Base-by-base conservation (phyloP, 768 basidiomycete species). In the Sporobolomyces pararoseus region DNA sequence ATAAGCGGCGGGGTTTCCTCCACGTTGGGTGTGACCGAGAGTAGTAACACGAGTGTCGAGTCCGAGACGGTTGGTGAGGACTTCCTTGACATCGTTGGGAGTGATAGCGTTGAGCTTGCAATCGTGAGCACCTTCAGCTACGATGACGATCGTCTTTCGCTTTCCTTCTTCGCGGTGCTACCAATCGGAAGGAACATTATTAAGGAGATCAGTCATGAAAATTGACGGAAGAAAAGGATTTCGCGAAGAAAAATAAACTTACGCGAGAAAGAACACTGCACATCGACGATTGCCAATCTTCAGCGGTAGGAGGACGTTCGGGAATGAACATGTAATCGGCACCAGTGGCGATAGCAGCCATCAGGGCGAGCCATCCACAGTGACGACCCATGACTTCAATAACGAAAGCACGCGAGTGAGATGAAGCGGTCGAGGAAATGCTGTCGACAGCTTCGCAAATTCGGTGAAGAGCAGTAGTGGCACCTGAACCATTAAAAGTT, bases 311-410 rank as follows among this genome's bases (percentile, higher is more conserved):
- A 31, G 95, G 96, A 52, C 86, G 83, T 81, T 99, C 96, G 1
- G 96, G 96, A 70, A 99, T 96, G 81, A 98, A 98, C 74, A 98
- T 86, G 79, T 93, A 98, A 77, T 99, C 96, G 27, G 94, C 96
- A 16, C 95, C 96, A 55, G 82, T 83, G 88, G 89, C 90, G 58
- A 97, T 88, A 70, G 89, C 93, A 16, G 93, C 96, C 76, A 93
- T 84, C 29, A 98, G 83, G 3, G 96, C 93, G 23, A 98, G 83
- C 96, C 96, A 99, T n/a, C 96, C 96, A 80, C 96, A 98, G 78
- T 98, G 91, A 65, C 95, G 83, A n/a, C 96, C 96, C 96, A 98
- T 99, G 62, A 98, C 96, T 80, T 98, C 96, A 47, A 99, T 84
- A 49, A 99, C 94, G 79, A 99, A 99, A 0, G 96, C 96, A 66